Percentiles rank a stretch among this genome's conserved stretches.
phyloP scores from a whole-genome alignment of 1,284 basidiomycete genomes.

The Sporisorium iseilematis-ciliati region DNA sequence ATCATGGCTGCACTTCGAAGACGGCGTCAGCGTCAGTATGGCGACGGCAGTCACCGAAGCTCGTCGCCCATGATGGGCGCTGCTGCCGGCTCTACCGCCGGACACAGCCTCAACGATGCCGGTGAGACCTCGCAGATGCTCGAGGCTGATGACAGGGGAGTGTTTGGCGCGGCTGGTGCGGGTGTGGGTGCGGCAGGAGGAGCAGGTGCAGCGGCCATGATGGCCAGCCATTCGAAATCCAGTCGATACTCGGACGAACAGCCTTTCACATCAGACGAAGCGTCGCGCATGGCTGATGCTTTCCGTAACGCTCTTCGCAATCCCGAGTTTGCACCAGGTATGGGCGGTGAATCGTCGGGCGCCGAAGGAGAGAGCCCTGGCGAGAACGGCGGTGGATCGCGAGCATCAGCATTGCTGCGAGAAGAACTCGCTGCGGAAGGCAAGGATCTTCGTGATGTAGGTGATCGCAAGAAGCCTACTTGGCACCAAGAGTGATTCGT shows the following conservation, averaged over 20 bases:
- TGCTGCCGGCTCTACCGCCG: slow-evolving; percentile 41
- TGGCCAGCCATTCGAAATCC: slow-evolving; percentile 24
- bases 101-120: slow-evolving; percentile 20
- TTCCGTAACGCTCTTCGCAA: slow-evolving; percentile 57
- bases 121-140: slow-evolving; percentile 51
- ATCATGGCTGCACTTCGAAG: slow-evolving; percentile 53
- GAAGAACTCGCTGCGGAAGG: slow-evolving; percentile 59
- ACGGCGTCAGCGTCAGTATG: slow-evolving; percentile 33
- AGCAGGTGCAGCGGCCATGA: slow-evolving; percentile 26
- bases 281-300: slow-evolving; percentile 58
- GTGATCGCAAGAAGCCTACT: slow-evolving; percentile 55
- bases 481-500: slow-evolving; percentile 43
- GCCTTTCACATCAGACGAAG: slow-evolving; percentile 60
- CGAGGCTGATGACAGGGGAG: slow-evolving; percentile 21
- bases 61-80: slow-evolving; percentile 57
- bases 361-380: slow-evolving; percentile 43
- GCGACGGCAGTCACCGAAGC: slow-evolving; percentile 40
- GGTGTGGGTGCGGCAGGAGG: slow-evolving; percentile 25
- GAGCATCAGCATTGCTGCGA: slow-evolving; percentile 37
- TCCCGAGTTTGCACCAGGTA: slow-evolving; percentile 46
- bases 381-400: slow-evolving; percentile 21
- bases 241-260: slow-evolving; percentile 44
- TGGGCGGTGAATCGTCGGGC: slow-evolving; percentile 29
- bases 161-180: slow-evolving; percentile 14
- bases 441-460: slow-evolving; percentile 48